These are phyloP conservation scores for Eutrema heterophyllum DNA, from an alignment of 345 rosid species.

Conservation along the genomic window DNA sequence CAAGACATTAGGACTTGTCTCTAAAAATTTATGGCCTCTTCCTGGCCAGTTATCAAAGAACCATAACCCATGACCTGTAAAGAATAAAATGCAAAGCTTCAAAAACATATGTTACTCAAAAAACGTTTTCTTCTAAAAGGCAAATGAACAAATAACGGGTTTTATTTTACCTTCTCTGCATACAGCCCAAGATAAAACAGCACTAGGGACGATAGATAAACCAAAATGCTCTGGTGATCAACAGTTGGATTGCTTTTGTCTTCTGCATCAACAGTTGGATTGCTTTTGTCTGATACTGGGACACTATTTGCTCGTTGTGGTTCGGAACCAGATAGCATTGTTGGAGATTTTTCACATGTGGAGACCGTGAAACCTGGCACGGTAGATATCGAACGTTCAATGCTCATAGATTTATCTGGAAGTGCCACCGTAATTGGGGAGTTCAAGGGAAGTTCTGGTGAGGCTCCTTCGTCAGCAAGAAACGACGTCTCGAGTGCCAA, in stretches of 20 bases:
- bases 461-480: slow-evolving; percentile 98
- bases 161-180: too few species aligned
- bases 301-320: slow-evolving; percentile 51
- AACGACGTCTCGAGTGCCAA: slow-evolving; percentile 91
- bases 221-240: slow-evolving; percentile 97
- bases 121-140: too few species aligned
- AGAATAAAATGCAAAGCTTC: too few species aligned
- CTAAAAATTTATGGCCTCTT: too few species aligned
- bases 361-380: slow-evolving; percentile 77
- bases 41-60: too few species aligned
- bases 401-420: slow-evolving; percentile 62
- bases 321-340: slow-evolving; percentile 36
- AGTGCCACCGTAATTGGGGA: slow-evolving; percentile 80
- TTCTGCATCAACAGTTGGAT: slow-evolving; percentile 24
- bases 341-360: slow-evolving; percentile 45
- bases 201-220: slow-evolving; percentile 88
- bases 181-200: too few species aligned
- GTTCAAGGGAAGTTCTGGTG: slow-evolving; percentile 76
- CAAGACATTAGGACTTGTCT: too few species aligned
- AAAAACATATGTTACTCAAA: too few species aligned
- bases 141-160: too few species aligned
- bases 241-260: slow-evolving; percentile 27
- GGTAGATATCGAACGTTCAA: slow-evolving; percentile 81
- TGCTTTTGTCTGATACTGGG: slow-evolving; percentile 37
- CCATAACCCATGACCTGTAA: too few species aligned